phyloP scores from a whole-genome alignment of 352 stramenopile species.

The Lagenidium sp. region DNA sequence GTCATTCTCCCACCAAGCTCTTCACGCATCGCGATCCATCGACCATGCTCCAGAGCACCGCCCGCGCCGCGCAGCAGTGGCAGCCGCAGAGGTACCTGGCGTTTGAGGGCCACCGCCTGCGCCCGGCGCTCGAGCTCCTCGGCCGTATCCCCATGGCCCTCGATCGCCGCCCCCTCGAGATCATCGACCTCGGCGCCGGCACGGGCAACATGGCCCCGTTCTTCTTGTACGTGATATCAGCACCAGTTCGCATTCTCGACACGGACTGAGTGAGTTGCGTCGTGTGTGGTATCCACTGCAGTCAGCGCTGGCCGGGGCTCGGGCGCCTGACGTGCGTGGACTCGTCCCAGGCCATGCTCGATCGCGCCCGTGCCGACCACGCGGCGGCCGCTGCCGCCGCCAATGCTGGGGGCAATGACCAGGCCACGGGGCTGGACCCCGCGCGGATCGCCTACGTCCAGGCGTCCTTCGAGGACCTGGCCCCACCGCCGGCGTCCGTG shows the following conservation, averaged over 20 bases:
- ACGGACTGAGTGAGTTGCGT: too few relatives aligned
- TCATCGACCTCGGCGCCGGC: conserved; percentile 52
- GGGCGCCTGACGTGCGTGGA: conserved; percentile 51
- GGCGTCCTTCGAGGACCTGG: conserved; percentile 30
- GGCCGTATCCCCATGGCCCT: conserved; percentile 14
- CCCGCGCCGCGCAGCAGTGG: conserved; percentile 34
- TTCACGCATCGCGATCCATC: neutral
- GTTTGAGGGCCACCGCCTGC: conserved; percentile 49
- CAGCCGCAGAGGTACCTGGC: conserved; percentile 48
- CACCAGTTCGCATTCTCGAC: too few relatives aligned
- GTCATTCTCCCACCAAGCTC: neutral
- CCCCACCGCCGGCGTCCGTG: conserved; percentile 20
- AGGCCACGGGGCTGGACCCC: too few relatives aligned
- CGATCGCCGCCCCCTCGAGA: neutral
- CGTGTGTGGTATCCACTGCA: conserved; percentile 11
- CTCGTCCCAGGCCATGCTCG: conserved; percentile 51
- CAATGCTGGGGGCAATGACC: conserved; percentile 19
- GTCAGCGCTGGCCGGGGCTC: conserved; percentile 37
- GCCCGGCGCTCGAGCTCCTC: conserved; percentile 55
- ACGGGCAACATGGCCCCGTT: conserved; percentile 60
- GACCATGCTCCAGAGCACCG: neutral
- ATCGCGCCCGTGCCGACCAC: conserved; percentile 32
- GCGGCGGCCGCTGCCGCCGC: conserved; percentile 14
- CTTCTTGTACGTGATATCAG: conserved; percentile 43
- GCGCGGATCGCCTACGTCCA: too few relatives aligned